A percentile compares a stretch with the other conserved stretches of the same genome.
Conservation (phyloP, 192 early-diverging fungal species). For the Coemansia sp. region DNA sequence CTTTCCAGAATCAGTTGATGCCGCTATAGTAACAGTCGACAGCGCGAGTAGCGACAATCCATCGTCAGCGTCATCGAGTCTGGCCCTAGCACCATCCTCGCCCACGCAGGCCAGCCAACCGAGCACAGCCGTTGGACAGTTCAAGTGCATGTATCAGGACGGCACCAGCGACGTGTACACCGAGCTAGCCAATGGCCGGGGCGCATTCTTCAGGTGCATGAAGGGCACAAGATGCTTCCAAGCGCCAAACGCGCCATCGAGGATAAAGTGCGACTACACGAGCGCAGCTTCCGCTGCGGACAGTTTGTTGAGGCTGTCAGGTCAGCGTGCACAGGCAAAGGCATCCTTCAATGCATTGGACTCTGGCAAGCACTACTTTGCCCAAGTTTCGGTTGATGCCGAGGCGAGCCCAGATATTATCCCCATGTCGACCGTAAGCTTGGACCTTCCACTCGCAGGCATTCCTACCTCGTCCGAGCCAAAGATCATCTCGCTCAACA, state of each 20-base stretch:
- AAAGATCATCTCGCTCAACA: conserved; percentile 34
- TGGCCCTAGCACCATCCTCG: background rate
- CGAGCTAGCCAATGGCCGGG: conserved; percentile 14
- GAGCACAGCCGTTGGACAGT: background rate
- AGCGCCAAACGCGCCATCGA: background rate
- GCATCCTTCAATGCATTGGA: background rate
- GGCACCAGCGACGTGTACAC: conserved; percentile 27
- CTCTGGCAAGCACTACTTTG: conserved; percentile 3
- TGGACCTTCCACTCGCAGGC: background rate
- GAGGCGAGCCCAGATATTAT: background rate
- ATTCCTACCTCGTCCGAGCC: conserved; percentile 37
- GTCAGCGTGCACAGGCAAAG: background rate
- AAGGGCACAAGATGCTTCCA: conserved; percentile 37
- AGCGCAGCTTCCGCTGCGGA: background rate
- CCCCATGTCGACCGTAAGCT: conserved; percentile 3
- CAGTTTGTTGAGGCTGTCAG: background rate
- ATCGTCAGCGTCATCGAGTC: background rate
- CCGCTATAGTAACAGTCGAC: conserved; percentile 1
- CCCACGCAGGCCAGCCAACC: background rate
- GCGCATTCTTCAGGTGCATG: conserved; percentile 19
- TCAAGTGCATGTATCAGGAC: conserved; percentile 25
- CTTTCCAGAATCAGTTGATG: background rate
- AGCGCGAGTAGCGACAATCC: background rate
- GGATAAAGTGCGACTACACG: conserved; percentile 23
- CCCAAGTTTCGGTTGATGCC: background rate